phyloP scores from a whole-genome alignment of 2,329 filamentous ascomycete genomes.

The Colletotrichum scovillei region DNA sequence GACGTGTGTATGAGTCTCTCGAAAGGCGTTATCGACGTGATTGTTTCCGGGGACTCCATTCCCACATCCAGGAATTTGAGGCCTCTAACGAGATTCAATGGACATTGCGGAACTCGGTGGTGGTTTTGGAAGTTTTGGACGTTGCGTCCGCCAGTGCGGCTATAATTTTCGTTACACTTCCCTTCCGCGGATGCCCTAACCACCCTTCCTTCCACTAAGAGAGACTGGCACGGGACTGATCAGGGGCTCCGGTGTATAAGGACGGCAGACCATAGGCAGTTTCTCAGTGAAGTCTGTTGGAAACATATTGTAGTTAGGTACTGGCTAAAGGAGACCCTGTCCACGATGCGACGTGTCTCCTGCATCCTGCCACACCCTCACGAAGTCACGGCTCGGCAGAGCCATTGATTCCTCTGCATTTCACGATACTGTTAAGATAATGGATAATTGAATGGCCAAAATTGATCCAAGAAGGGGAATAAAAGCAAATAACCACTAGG shows the following conservation, averaged over 20 bases:
- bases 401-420: background rate
- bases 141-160: background rate
- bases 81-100: background rate
- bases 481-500: background rate
- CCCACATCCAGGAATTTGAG: too few relatives aligned
- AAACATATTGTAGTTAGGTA: background rate
- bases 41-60: too few relatives aligned
- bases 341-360: background rate
- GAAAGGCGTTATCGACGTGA: too few relatives aligned
- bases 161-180: background rate
- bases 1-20: too few relatives aligned
- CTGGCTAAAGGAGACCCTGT: background rate
- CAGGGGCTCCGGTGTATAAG: background rate
- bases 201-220: background rate
- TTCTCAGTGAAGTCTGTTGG: background rate
- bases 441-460: background rate
- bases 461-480: background rate
- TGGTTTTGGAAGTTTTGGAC: background rate
- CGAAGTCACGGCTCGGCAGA: background rate
- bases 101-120: background rate
- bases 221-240: background rate
- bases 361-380: background rate
- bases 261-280: background rate
- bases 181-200: background rate
- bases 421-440: background rate